Percentiles rank a stretch among this genome's conserved stretches.
These are phyloP conservation scores for Suillus clintonianus DNA, from an alignment of 768 basidiomycete species.

Conservation along the genomic window DNA sequence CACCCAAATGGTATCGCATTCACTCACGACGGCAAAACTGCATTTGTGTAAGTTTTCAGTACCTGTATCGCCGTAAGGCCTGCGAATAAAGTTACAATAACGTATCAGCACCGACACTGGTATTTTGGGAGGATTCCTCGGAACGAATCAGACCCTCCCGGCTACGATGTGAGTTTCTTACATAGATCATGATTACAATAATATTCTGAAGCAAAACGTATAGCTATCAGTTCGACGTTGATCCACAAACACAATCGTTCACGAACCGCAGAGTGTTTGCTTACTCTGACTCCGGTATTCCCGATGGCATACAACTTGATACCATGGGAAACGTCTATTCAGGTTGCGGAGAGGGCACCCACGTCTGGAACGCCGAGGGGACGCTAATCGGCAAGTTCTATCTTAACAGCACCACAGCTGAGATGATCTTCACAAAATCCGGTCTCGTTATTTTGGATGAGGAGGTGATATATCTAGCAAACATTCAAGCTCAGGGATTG, in stretches of 20 bases:
- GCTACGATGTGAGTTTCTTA: constrained; percentile 59
- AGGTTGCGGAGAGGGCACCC: constrained; percentile 69
- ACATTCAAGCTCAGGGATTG: constrained; percentile 35
- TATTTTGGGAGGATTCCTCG: constrained; percentile 43
- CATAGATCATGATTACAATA: neutral
- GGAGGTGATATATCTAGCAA: constrained; percentile 39
- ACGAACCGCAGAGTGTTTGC: constrained; percentile 67
- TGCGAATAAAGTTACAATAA: constrained; percentile 8
- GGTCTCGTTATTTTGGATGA: constrained; percentile 43
- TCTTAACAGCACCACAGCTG: constrained; percentile 36
- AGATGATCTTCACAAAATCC: constrained; percentile 43
- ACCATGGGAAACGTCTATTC: constrained; percentile 64
- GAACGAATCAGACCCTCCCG: constrained; percentile 57
- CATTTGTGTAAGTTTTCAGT: constrained; percentile 53
- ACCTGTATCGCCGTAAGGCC: constrained; percentile 9
- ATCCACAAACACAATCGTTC: constrained; percentile 53
- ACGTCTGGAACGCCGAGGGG: constrained; percentile 59
- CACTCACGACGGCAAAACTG: constrained; percentile 60
- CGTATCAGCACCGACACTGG: constrained; percentile 34
- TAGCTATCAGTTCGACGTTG: constrained; percentile 73
- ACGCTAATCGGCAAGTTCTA: constrained; percentile 68
- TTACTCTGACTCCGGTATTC: constrained; percentile 62
- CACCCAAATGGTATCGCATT: constrained; percentile 77
- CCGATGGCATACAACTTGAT: constrained; percentile 71
- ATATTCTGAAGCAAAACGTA: neutral